Percentiles rank a stretch among this genome's conserved stretches.
phyloP scores from a whole-genome alignment of 1,284 basidiomycete genomes.

The Amylostereum chailletii region DNA sequence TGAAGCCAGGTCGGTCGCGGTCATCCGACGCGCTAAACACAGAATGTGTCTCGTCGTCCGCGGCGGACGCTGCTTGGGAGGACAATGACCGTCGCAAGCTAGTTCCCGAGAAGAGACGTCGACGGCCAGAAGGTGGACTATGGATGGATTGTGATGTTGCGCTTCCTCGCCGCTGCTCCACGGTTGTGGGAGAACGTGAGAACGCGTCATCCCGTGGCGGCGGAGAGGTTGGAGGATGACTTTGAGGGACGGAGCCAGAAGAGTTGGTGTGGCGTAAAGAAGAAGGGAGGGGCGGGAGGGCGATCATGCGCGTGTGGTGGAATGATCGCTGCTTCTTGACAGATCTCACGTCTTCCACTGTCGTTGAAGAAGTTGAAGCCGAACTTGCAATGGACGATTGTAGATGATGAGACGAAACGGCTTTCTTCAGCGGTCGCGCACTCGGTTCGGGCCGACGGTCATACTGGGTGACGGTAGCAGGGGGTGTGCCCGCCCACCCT shows the following conservation, averaged over 20 bases:
- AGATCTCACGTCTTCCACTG: constrained; percentile 16
- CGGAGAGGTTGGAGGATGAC: constrained; percentile 1
- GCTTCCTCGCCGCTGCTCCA: constrained; percentile 6
- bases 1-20: constrained; percentile 12
- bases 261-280: constrained; percentile 19
- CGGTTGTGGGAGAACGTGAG: not conserved
- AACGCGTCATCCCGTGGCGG: not conserved
- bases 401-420: constrained; percentile 47
- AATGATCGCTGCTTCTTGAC: constrained; percentile 28
- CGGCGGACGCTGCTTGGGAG: constrained; percentile 28
- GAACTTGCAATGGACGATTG: constrained; percentile 17
- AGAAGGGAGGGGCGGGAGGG: constrained; percentile 22
- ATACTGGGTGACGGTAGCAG: constrained; percentile 13
- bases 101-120: constrained; percentile 52
- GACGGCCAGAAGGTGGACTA: constrained; percentile 17
- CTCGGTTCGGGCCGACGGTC: constrained; percentile 40
- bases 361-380: constrained; percentile 8
- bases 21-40: constrained; percentile 34
- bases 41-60: constrained; percentile 45
- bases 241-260: constrained; percentile 1
- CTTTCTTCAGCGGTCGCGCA: constrained; percentile 42
- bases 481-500: not conserved
- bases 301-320: constrained; percentile 23
- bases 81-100: constrained; percentile 43
- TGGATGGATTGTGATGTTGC: constrained; percentile 1